A percentile compares a stretch with the other conserved stretches of the same genome.
Conservation (phyloP, 768 basidiomycete genomes). For the Boletus huronensis region DNA sequence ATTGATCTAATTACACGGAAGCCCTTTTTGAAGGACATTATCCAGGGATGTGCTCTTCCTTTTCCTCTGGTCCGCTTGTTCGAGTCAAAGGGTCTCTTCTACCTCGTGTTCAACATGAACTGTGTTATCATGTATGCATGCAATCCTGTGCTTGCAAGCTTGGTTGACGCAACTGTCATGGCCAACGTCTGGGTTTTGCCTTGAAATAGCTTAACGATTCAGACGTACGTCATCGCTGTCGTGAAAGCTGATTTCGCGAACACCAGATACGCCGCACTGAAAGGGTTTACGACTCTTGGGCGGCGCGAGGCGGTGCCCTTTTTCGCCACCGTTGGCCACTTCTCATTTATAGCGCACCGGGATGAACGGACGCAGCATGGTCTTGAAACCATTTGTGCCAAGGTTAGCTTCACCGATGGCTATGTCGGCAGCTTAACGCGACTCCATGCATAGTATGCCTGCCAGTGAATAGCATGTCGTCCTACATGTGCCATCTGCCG, state of each 20-base stretch:
- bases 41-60: conserved; percentile 1
- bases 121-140: conserved; percentile 12
- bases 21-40: conserved; percentile 5
- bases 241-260: conserved; percentile 9
- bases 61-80: conserved; percentile 6
- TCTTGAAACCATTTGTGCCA: conserved; percentile 11
- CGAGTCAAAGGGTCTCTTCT: conserved; percentile 9
- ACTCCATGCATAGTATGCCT: conserved; percentile 18
- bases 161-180: conserved; percentile 7
- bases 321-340: conserved; percentile 13
- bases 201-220: conserved; percentile 16
- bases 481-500: conserved; percentile 19
- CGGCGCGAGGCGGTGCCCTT: conserved; percentile 19
- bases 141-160: conserved; percentile 13
- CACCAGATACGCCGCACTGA: conserved; percentile 5
- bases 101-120: conserved; percentile 26
- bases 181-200: conserved; percentile 24
- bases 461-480: conserved; percentile 13
- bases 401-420: conserved; percentile 10
- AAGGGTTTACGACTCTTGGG: conserved; percentile 13
- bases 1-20: conserved; percentile 10
- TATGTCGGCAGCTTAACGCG: conserved; percentile 23
- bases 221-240: conserved; percentile 30
- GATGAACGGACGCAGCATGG: conserved; percentile 20
- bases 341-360: conserved; percentile 10